Conservation (phyloP, 2,329 filamentous ascomycete genomes). For the Huntiella decipiens region DNA sequence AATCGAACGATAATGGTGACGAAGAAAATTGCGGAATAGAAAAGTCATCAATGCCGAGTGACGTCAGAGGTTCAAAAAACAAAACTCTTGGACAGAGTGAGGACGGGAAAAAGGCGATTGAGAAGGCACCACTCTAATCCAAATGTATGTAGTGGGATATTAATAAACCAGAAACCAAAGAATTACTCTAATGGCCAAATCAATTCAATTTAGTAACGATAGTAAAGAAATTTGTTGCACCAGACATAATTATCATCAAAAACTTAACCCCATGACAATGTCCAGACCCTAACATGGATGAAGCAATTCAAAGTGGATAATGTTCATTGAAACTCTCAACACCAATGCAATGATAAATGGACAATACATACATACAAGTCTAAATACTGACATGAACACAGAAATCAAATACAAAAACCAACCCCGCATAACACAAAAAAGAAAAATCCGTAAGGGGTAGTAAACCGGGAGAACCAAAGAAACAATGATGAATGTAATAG, state of each 20-base stretch:
- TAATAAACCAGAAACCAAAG: too few species aligned
- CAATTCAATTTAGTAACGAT: too few species aligned
- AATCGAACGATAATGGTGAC: background rate
- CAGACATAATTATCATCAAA: too few species aligned
- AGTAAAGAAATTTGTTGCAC: too few species aligned
- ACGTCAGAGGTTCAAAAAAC: background rate
- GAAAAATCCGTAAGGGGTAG: background rate
- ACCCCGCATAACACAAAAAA: background rate
- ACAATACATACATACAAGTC: background rate
- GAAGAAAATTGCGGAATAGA: background rate
- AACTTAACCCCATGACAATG: too few species aligned
- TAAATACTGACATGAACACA: background rate
- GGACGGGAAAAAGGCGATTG: too few species aligned
- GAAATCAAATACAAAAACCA: background rate
- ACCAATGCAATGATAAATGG: background rate
- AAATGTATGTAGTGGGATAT: too few species aligned
- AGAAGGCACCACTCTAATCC: too few species aligned
- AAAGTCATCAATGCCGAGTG: background rate
- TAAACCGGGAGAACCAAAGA: conserved; percentile 3
- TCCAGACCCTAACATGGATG: too few species aligned
- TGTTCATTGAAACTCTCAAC: too few species aligned
- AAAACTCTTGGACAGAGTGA: background rate
- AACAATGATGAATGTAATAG: conserved; percentile 10
- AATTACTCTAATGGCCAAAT: too few species aligned
- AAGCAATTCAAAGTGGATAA: conserved; percentile 3